Percentiles rank a stretch among this genome's conserved stretches.
phyloP scores from a whole-genome alignment of 306 rosid species.

The Coriaria nepalensis region DNA sequence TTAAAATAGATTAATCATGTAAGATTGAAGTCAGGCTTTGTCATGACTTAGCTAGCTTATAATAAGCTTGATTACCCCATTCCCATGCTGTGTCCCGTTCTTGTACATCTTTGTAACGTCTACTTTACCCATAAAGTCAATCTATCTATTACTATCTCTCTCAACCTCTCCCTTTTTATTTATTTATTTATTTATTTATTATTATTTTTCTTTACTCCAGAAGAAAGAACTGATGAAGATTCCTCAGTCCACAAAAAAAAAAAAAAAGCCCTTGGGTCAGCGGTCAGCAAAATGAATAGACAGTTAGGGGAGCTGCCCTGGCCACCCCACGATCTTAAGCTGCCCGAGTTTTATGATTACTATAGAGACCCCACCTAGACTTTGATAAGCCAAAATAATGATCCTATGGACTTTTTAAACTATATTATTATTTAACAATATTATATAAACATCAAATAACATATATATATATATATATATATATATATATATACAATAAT shows the following conservation, averaged over 20 bases:
- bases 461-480: no score
- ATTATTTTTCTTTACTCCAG: constrained; percentile 23
- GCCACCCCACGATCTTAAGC: constrained; percentile 39
- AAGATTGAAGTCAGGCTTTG: constrained; percentile 70
- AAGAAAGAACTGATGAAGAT: constrained; percentile 5
- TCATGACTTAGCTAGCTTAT: constrained; percentile 10
- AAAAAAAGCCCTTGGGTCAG: constrained; percentile 25
- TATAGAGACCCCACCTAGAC: constrained; percentile 52
- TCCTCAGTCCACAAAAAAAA: constrained; percentile 8
- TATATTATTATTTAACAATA: constrained; percentile 2
- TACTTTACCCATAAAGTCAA: constrained; percentile 51
- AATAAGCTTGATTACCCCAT: constrained; percentile 30
- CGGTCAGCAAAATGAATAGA: constrained; percentile 29
- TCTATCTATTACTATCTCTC: constrained; percentile 32
- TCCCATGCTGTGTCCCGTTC: constrained; percentile 19
- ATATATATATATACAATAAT: no score
- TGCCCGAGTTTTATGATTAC: constrained; percentile 51
- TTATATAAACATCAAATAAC: constrained; percentile 4
- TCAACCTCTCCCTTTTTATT: constrained; percentile 9
- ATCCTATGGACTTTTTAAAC: constrained; percentile 37
- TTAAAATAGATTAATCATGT: neutral
- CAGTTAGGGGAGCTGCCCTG: constrained; percentile 24
- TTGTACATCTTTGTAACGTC: constrained; percentile 47
- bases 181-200: no score
- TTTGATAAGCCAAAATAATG: constrained; percentile 77